These are phyloP conservation scores for Lagerstroemia speciosa DNA, from an alignment of 345 rosid species.

Conservation along the genomic window DNA sequence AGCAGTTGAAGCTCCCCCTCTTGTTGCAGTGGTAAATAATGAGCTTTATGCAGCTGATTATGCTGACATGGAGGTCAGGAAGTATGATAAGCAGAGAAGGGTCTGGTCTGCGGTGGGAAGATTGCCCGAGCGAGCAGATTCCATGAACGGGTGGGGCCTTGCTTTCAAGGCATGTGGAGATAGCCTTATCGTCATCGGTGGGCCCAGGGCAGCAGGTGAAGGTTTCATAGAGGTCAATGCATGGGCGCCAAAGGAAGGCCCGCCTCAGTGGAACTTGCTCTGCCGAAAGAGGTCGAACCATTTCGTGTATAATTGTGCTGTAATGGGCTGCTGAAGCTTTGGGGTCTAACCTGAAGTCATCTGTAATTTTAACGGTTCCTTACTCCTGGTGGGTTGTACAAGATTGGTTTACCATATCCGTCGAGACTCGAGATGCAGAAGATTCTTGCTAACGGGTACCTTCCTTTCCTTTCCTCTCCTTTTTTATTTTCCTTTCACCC, in stretches of 20 bases:
- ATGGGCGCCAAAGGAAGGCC: slow-evolving; percentile 74
- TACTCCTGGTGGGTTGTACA: slow-evolving; percentile 26
- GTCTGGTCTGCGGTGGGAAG: slow-evolving; percentile 59
- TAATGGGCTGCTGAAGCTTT: slow-evolving; percentile 57
- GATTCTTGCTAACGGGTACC: slow-evolving; percentile 54
- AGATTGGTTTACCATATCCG: slow-evolving; percentile 33
- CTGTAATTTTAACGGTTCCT: slow-evolving; percentile 22
- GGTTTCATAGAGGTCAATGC: slow-evolving; percentile 78
- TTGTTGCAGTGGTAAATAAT: slow-evolving; percentile 76
- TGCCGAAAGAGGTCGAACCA: slow-evolving; percentile 63
- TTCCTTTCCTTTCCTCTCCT: slow-evolving; percentile 20
- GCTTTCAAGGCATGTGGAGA: slow-evolving; percentile 94
- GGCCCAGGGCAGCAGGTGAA: slow-evolving; percentile 61
- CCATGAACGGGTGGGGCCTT: slow-evolving; percentile 95
- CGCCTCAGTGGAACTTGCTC: slow-evolving; percentile 70
- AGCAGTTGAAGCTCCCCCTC: slow-evolving; percentile 79
- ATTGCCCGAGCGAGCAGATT: slow-evolving; percentile 75
- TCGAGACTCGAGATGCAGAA: slow-evolving; percentile 17
- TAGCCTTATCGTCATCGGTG: slow-evolving; percentile 79
- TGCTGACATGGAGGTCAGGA: slow-evolving; percentile 70
- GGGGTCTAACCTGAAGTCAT: slow-evolving; percentile 16
- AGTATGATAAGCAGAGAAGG: slow-evolving; percentile 52
- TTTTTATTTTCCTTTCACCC: slow-evolving; percentile 21
- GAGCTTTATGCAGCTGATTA: slow-evolving; percentile 79
- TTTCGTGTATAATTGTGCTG: slow-evolving; percentile 95